Evolutionary conservation across 176 grass and related monocot species (phyloP), one percentile per base, ranked within the genome.

Genomic region (Triticum monococcum): DNA sequence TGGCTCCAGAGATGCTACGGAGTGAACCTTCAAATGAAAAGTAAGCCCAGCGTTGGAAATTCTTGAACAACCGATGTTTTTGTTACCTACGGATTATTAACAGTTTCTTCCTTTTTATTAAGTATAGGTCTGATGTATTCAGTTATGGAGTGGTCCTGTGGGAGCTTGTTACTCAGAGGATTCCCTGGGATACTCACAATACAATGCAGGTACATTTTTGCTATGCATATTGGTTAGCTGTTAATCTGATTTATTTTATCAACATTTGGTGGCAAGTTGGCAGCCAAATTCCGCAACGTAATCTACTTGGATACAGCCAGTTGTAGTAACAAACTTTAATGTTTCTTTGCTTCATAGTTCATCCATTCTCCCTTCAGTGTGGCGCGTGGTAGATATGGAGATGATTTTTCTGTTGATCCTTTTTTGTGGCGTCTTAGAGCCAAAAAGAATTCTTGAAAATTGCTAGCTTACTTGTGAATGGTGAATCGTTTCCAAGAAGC

Each of bases 21-120:
- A 96, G 94, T 86, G 96, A 98, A 90, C 96, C 94, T 84, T 92
- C 93, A 77, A 89, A 98, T 31, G 96, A 98, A 60, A 98, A 98
- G 96, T 96, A 92, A 20, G 82, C 82, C 32, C 2, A 25, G 9
- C 2, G 9, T 79, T 79, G 12, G 26, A 13, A 46, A 56, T 36
- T 88, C 3, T 76, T 77, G 28, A 80, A 20, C 4, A 61, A 63
- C 75, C 4, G 2, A 14, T 61, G 36, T 11, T 66, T 11, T 1
- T 30, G 9, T 8, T 56, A 12, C 23, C 36, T 20, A 40, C 12
- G 12, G 4, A 80, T 14, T 63, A 10, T 3, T 52, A 30, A 11
- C 68, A 13, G 77, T 52, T 45, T 71, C 35, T 85, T 67, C 23
- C 7, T 71, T 84, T 43, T 84, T 81, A 81, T 16, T 48, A 87